Evolutionary conservation across 805 yeast genomes (phyloP), one percentile per base, ranked within the genome.

Genomic region (Pichia heedii): DNA sequence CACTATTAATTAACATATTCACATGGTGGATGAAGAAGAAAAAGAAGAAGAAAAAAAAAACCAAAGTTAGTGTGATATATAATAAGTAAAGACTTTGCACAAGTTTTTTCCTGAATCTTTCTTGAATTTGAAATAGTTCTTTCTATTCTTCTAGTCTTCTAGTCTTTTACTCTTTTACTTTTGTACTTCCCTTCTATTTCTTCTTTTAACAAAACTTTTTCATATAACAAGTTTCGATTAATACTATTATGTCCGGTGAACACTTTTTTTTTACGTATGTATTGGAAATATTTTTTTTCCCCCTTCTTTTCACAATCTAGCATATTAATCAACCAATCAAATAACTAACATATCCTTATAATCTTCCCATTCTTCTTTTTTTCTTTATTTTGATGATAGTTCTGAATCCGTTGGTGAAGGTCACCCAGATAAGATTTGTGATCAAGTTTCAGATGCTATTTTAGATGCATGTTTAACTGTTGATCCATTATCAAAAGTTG

Each of bases 401-500:
- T 84, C 93, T 54, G 94, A 84, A 70, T 84, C 93, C 55, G 94
- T 84, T 56, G 94, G 94, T 74, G 94, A 84, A 70, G 94, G 94
- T 63, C 94, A 84, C 77, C 94, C 94, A 64, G 94, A 84, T 67
- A 84, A 84, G 78, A 84, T 84, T 71, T 94, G 98, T 75, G 98
- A 93, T 72, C 98, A 93, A 77, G 96, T 93, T 56, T 84, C 95
- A 45, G 98, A 93, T 66, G 98, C 98, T 61, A 86, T 93, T 62
- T 77, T 93, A 58, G 98, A 93, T 63, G 98, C 98, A 56, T 90
- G 97, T 77, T 74, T 93, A 59, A 79, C 85, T 45, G 94, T 73
- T 56, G 98, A 93, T 70, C 98, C 98, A 50, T 76, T 86, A 59
- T 93, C 98, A 56, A 93, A 93, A 76, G 98, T 93, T 66, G 98